Percentiles rank a stretch among this genome's conserved stretches.
These are phyloP conservation scores for Eucalyptus polyanthemos DNA, from an alignment of 345 rosid species.

Conservation along the genomic window DNA sequence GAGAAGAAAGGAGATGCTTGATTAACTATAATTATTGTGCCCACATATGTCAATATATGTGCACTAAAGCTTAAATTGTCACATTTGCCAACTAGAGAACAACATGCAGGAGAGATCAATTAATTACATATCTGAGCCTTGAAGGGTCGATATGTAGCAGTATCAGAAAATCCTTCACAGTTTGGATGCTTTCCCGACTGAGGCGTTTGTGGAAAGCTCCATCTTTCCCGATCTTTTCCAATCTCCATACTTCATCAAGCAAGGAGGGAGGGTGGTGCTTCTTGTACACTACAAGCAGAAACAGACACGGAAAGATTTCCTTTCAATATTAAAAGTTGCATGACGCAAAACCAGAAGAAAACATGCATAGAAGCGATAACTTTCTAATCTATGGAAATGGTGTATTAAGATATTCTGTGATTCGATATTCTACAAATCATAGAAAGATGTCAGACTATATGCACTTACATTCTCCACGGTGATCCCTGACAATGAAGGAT, in stretches of 20 bases:
- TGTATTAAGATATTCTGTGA: not conserved
- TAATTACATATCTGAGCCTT: slow-evolving; percentile 68
- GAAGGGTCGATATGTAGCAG: slow-evolving; percentile 48
- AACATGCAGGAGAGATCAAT: not conserved
- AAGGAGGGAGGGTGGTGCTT: slow-evolving; percentile 94
- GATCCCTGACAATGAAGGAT: slow-evolving; percentile 95
- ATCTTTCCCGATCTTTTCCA: slow-evolving; percentile 97
- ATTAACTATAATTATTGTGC: not conserved
- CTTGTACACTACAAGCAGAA: slow-evolving; percentile 65
- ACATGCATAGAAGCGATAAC: not conserved
- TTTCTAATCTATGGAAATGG: not conserved
- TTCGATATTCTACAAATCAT: not conserved
- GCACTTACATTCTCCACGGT: slow-evolving; percentile 94
- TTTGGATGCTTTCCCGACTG: slow-evolving; percentile 48
- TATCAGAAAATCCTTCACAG: slow-evolving; percentile 80
- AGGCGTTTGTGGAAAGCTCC: slow-evolving; percentile 96
- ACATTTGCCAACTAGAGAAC: not conserved
- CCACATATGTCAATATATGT: not conserved
- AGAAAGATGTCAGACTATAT: not conserved
- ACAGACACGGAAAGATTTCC: not conserved
- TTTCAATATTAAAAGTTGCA: not conserved
- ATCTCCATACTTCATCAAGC: slow-evolving; percentile 88
- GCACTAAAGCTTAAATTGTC: not conserved
- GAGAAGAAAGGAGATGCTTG: not conserved
- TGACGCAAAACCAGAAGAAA: not conserved